phyloP scores from a whole-genome alignment of 441 rosid species.

The Sinapis alba region DNA sequence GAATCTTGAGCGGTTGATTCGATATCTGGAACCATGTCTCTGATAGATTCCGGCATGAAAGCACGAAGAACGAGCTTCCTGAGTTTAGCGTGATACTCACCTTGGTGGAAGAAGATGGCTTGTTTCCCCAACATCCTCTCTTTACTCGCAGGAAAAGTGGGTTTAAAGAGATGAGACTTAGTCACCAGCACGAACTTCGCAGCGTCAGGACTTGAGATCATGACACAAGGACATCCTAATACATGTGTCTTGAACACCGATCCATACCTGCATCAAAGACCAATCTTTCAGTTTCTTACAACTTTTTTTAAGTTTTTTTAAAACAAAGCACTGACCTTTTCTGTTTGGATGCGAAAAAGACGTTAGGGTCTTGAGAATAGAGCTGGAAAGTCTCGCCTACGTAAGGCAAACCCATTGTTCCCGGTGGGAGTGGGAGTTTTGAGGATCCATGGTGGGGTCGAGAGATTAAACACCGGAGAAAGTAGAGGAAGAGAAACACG shows the following conservation, averaged over 20 bases:
- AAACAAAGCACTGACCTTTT: conserved; percentile 47
- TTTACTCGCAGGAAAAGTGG: conserved; percentile 94
- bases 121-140: conserved; percentile 94
- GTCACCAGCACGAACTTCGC: conserved; percentile 88
- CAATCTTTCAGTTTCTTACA: neutral
- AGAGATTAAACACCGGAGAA: conserved; percentile 44
- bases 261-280: conserved; percentile 56
- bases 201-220: conserved; percentile 94
- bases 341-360: conserved; percentile 82
- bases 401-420: conserved; percentile 91
- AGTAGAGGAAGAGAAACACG: conserved; percentile 40
- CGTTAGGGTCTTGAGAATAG: conserved; percentile 92
- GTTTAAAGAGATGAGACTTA: conserved; percentile 84
- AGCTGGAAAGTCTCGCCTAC: conserved; percentile 93
- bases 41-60: conserved; percentile 74
- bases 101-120: conserved; percentile 95
- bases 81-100: conserved; percentile 76
- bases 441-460: conserved; percentile 30
- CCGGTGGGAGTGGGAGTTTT: conserved; percentile 82
- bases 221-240: conserved; percentile 92
- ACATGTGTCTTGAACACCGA: conserved; percentile 90
- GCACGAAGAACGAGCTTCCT: conserved; percentile 94
- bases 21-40: conserved; percentile 55
- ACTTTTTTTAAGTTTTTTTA: no score
- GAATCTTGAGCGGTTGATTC: conserved; percentile 61